Evolutionary conservation across 2,329 filamentous ascomycete species (phyloP).

Genomic region (Chrysosphaeria jannelii): DNA sequence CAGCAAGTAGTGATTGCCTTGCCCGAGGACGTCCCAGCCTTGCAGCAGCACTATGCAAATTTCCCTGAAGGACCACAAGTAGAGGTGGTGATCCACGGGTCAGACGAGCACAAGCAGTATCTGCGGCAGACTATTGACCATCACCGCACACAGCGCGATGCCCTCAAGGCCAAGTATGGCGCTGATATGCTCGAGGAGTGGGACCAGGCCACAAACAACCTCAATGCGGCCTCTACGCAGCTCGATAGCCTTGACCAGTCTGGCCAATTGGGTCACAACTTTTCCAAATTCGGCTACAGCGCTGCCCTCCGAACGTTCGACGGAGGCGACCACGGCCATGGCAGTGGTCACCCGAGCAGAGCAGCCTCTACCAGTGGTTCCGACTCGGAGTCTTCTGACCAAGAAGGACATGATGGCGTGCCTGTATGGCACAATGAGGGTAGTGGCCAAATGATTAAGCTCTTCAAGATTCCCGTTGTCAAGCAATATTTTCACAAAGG

Average conservation of each 20-base stretch:
- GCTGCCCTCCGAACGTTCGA: slow-evolving; percentile 20
- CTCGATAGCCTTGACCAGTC: slow-evolving; percentile 17
- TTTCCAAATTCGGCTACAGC: slow-evolving; percentile 30
- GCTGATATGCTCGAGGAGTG: slow-evolving; percentile 20
- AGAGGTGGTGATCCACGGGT: slow-evolving; percentile 27
- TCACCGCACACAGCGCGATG: slow-evolving; percentile 16
- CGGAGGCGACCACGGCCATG: slow-evolving; percentile 6
- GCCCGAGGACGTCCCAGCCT: slow-evolving; percentile 20
- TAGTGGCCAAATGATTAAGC: slow-evolving; percentile 16
- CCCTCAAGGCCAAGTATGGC: slow-evolving; percentile 17
- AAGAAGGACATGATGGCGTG: slow-evolving; percentile 2
- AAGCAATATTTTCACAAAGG: slow-evolving; percentile 37
- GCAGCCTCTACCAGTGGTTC: slow-evolving; percentile 1
- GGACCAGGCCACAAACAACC: slow-evolving; percentile 20
- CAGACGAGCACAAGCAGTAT: slow-evolving; percentile 14
- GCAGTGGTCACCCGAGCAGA: neutral
- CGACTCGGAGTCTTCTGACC: slow-evolving; percentile 3
- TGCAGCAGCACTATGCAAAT: slow-evolving; percentile 14
- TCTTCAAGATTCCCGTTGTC: slow-evolving; percentile 27
- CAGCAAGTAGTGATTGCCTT: slow-evolving; percentile 23
- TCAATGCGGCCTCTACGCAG: slow-evolving; percentile 20
- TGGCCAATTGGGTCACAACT: slow-evolving; percentile 25
- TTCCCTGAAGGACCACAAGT: slow-evolving; percentile 10
- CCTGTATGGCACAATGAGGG: slow-evolving; percentile 5
- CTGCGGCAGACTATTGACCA: slow-evolving; percentile 20